phyloP scores from a whole-genome alignment of 2,329 filamentous ascomycete genomes.

The Cryphonectria japonica region DNA sequence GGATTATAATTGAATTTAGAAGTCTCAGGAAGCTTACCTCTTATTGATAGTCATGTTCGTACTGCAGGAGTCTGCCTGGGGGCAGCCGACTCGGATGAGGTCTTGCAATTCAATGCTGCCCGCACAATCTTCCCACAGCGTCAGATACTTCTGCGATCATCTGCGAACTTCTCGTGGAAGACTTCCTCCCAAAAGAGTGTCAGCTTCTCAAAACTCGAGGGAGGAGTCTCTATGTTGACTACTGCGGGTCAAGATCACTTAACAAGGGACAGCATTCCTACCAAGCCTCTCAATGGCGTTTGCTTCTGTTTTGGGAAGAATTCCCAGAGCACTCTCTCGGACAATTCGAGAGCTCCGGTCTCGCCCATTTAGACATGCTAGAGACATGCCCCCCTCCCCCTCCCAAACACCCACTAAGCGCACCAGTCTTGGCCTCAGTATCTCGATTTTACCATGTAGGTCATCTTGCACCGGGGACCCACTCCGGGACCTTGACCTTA shows the following conservation, averaged over 20 bases:
- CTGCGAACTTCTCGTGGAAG: not conserved
- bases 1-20: slow-evolving; percentile 30
- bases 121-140: no score
- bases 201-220: not conserved
- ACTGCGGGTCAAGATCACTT: not conserved
- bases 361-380: not conserved
- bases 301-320: no score
- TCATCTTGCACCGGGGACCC: slow-evolving; percentile 2
- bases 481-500: slow-evolving; percentile 9
- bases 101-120: not conserved
- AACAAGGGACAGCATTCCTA: not conserved
- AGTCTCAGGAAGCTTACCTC: slow-evolving; percentile 2
- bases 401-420: not conserved
- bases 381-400: not conserved
- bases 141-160: not conserved
- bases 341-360: not conserved
- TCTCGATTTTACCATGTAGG: not conserved
- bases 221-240: not conserved
- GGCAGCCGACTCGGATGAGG: not conserved
- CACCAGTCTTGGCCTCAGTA: not conserved
- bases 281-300: no score
- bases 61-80: not conserved
- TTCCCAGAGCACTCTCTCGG: not conserved
- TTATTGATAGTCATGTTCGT: slow-evolving; percentile 12
- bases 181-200: not conserved